phyloP scores from a whole-genome alignment of 169 alveolate species.

The Babesia microti region DNA sequence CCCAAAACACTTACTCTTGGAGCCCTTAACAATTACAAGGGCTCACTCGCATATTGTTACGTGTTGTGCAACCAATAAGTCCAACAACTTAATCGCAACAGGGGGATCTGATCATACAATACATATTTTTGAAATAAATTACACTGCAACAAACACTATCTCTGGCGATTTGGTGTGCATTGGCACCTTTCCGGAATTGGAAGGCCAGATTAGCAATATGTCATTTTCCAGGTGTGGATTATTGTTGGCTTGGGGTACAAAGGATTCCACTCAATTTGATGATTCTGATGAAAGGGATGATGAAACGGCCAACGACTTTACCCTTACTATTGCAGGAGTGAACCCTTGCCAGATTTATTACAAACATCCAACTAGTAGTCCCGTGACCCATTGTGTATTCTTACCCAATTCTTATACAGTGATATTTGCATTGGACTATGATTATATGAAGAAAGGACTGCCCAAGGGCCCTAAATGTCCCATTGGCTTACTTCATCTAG shows the following conservation, averaged over 20 bases:
- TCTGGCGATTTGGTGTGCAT: conserved; percentile 27
- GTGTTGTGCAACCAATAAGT: conserved; percentile 17
- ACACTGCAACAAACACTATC: no score
- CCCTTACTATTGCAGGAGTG: conserved; percentile 37
- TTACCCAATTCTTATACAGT: conserved; percentile 18
- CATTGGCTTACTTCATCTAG: conserved; percentile 13
- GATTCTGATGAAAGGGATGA: conserved; percentile 6
- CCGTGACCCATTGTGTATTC: conserved; percentile 35
- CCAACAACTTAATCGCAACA: conserved; percentile 24
- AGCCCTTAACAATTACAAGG: conserved; percentile 30
- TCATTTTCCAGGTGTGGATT: conserved; percentile 25
- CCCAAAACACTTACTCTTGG: no score
- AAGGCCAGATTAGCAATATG: conserved; percentile 37
- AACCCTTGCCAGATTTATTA: conserved; percentile 40
- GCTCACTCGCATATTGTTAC: conserved; percentile 44
- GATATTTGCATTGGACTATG: conserved; percentile 42
- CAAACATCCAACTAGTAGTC: conserved; percentile 19
- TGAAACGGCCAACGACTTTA: conserved; percentile 4
- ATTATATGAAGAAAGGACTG: conserved; percentile 20
- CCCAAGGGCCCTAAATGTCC: conserved; percentile 6
- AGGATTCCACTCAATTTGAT: conserved; percentile 18
- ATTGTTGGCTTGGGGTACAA: conserved; percentile 52
- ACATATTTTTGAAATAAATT: conserved; percentile 15
- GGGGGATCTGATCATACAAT: conserved; percentile 48
- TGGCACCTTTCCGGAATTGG: conserved; percentile 40